Conservation (phyloP, 2,329 filamentous ascomycete genomes). For the Coniochaeta sp. region DNA sequence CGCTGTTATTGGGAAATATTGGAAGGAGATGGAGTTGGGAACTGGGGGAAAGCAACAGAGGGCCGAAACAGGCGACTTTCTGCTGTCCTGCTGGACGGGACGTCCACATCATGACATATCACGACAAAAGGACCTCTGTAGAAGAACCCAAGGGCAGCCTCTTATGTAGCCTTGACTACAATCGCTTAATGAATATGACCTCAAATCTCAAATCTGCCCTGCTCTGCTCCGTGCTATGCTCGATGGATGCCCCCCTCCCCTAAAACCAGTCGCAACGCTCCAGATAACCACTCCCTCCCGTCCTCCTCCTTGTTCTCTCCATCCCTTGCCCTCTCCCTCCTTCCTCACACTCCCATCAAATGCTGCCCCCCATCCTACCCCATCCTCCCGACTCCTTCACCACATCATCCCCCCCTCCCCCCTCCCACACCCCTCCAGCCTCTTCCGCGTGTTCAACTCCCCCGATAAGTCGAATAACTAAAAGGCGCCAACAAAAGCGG, state of each 20-base stretch:
- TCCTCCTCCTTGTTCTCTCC: no score
- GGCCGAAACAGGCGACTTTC: neutral
- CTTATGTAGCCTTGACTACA: neutral
- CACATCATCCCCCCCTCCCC: no score
- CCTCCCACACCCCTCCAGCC: no score
- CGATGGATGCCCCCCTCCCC: no score
- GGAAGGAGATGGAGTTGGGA: neutral
- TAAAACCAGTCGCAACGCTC: no score
- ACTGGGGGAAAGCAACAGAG: neutral
- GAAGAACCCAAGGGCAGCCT: constrained; percentile 1
- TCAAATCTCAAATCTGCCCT: neutral
- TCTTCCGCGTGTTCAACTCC: constrained; percentile 48
- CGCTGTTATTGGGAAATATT: no score
- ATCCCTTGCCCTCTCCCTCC: no score
- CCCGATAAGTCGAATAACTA: constrained; percentile 76
- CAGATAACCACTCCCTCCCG: no score
- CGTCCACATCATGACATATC: neutral
- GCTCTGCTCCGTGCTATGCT: no score
- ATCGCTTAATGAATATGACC: neutral
- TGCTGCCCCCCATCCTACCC: no score
- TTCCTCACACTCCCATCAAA: no score
- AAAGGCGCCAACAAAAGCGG: constrained; percentile 71
- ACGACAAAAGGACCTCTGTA: neutral
- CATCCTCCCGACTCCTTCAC: no score
- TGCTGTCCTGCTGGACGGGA: constrained; percentile 2